Conservation (phyloP, 495 filamentous ascomycete genomes). For the Neurospora sp. region DNA sequence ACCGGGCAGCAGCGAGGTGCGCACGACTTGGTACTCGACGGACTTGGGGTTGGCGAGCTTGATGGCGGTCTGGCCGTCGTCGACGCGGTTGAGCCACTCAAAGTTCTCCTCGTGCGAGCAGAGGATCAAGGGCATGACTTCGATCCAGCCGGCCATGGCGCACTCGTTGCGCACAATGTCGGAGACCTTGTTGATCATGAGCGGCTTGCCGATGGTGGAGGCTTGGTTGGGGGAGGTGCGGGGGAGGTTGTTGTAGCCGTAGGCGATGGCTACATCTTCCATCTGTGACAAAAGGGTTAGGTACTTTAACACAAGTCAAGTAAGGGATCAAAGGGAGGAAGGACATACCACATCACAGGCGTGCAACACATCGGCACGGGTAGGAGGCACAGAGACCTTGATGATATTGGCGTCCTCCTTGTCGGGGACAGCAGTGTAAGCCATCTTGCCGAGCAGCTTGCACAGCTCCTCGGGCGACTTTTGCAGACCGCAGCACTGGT, state of each 20-base stretch:
- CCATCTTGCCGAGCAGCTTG: constrained; percentile 76
- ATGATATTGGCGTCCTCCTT: constrained; percentile 58
- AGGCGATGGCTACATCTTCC: constrained; percentile 93
- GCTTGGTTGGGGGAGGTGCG: constrained; percentile 72
- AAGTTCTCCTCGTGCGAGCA: constrained; percentile 99
- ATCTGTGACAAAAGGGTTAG: constrained; percentile 36
- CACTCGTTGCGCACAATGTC: constrained; percentile 87
- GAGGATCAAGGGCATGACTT: constrained; percentile 92
- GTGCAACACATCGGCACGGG: constrained; percentile 88
- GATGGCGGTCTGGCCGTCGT: constrained; percentile 78
- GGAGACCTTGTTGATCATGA: constrained; percentile 85
- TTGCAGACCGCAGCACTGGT: constrained; percentile 75
- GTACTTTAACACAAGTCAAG: background rate
- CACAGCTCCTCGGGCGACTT: constrained; percentile 63
- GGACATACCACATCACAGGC: constrained; percentile 67
- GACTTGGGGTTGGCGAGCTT: constrained; percentile 94
- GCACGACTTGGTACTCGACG: constrained; percentile 90
- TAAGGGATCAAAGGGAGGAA: background rate
- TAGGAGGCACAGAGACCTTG: constrained; percentile 74
- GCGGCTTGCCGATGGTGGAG: constrained; percentile 74
- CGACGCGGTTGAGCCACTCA: constrained; percentile 83
- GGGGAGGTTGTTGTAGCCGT: constrained; percentile 92
- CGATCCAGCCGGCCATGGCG: constrained; percentile 91
- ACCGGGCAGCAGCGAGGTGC: constrained; percentile 80
- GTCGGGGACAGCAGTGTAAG: constrained; percentile 57